A percentile compares a stretch with the other conserved stretches of the same genome.
These are phyloP conservation scores for Bipolaris zeicola DNA, from an alignment of 2,329 filamentous ascomycete genomes.

Conservation along the genomic window DNA sequence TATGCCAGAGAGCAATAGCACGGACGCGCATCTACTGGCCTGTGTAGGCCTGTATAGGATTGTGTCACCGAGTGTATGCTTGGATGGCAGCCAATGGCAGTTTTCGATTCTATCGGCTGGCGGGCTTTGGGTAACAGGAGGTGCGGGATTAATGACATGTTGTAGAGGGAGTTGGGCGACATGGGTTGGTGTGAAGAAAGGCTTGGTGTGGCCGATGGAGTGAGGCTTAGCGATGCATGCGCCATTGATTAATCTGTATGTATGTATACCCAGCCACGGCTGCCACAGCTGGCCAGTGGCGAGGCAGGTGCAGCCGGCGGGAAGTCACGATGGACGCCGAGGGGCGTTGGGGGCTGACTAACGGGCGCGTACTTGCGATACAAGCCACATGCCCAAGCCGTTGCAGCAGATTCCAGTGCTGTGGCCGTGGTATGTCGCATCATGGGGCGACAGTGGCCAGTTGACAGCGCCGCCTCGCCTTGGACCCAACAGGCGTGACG, in stretches of 20 bases:
- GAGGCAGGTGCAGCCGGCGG: constrained; percentile 5
- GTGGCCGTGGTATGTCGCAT: no score
- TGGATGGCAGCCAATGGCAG: not conserved
- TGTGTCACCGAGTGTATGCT: not conserved
- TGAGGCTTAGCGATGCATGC: constrained; percentile 26
- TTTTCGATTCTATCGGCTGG: not conserved
- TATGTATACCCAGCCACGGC: constrained; percentile 16
- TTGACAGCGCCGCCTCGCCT: no score
- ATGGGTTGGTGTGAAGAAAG: constrained; percentile 15
- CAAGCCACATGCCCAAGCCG: no score
- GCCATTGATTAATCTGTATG: constrained; percentile 16
- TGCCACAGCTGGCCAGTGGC: constrained; percentile 7
- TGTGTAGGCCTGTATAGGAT: not conserved
- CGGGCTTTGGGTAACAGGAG: not conserved
- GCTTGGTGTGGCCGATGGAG: constrained; percentile 13
- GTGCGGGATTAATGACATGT: not conserved
- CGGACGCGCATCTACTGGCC: not conserved
- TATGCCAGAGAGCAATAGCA: not conserved
- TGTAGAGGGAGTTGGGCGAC: constrained; percentile 1
- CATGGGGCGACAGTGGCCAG: no score
- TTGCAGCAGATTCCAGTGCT: not conserved
- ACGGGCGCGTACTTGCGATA: not conserved
- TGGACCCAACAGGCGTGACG: no score
- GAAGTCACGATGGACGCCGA: constrained; percentile 2
- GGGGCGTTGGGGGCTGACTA: constrained; percentile 1